phyloP scores from a whole-genome alignment of 371 early-diverging fungal genomes.

The Globomyces sp. region DNA sequence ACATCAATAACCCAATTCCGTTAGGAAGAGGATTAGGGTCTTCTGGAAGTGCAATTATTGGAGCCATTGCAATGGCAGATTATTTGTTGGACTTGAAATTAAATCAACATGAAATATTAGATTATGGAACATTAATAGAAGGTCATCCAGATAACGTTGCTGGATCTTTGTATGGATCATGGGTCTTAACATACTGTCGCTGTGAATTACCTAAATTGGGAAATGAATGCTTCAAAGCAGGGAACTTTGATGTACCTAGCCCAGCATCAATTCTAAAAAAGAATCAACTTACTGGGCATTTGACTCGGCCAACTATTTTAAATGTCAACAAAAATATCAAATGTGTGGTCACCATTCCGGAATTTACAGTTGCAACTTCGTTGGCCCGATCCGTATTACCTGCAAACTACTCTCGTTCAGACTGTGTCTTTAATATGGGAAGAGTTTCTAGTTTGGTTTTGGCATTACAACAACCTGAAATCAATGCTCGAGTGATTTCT shows the following conservation, averaged over 20 bases:
- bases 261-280: background rate
- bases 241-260: background rate
- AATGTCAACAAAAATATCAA: slow-evolving; percentile 52
- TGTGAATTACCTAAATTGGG: slow-evolving; percentile 16
- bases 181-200: slow-evolving; percentile 77
- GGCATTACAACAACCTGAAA: slow-evolving; percentile 67
- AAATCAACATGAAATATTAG: slow-evolving; percentile 71
- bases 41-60: slow-evolving; percentile 94
- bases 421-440: slow-evolving; percentile 93
- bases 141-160: slow-evolving; percentile 97
- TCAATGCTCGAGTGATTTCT: slow-evolving; percentile 62
- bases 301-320: slow-evolving; percentile 7
- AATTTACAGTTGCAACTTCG: slow-evolving; percentile 87
- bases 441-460: slow-evolving; percentile 84
- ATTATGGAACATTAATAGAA: slow-evolving; percentile 86
- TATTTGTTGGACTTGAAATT: slow-evolving; percentile 67
- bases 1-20: slow-evolving; percentile 88
- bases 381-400: slow-evolving; percentile 90
- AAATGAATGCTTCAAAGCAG: background rate
- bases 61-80: slow-evolving; percentile 85
- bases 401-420: slow-evolving; percentile 64
- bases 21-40: slow-evolving; percentile 95
- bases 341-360: slow-evolving; percentile 84
- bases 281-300: background rate
- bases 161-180: slow-evolving; percentile 90